phyloP scores from a whole-genome alignment of 2,329 filamentous ascomycete genomes.

The Penicillium vulpinum region DNA sequence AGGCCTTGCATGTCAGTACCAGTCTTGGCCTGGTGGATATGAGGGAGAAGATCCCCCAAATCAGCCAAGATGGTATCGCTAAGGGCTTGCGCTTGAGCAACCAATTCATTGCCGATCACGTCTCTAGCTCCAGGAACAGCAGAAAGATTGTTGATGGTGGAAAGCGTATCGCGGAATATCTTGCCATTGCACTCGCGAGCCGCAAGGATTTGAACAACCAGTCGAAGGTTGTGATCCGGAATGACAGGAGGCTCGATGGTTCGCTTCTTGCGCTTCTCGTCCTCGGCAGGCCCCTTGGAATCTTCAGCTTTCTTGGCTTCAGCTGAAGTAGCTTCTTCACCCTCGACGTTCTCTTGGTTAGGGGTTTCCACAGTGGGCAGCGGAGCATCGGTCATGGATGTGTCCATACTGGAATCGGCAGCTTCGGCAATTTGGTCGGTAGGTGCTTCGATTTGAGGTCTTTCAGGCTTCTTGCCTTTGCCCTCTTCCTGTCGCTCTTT shows the following conservation, averaged over 20 bases:
- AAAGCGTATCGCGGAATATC: constrained; percentile 95
- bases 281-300: constrained; percentile 46
- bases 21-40: constrained; percentile 81
- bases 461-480: constrained; percentile 40
- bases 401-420: constrained; percentile 37
- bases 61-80: constrained; percentile 83
- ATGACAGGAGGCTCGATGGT: constrained; percentile 78
- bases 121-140: constrained; percentile 87
- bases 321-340: constrained; percentile 33
- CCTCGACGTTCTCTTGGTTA: constrained; percentile 26
- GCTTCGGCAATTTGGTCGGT: constrained; percentile 27
- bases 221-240: constrained; percentile 81
- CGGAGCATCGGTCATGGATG: constrained; percentile 41
- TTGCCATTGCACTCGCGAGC: constrained; percentile 95
- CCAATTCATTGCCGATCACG: constrained; percentile 88
- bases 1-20: constrained; percentile 95
- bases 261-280: constrained; percentile 58
- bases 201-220: constrained; percentile 96
- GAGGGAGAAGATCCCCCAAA: constrained; percentile 77
- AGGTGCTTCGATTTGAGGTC: constrained; percentile 19
- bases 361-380: constrained; percentile 33
- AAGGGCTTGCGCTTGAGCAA: constrained; percentile 79
- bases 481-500: constrained; percentile 64
- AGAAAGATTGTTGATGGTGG: constrained; percentile 97
- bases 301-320: constrained; percentile 30